Percentiles rank a stretch among this genome's conserved stretches.
Conservation (phyloP, 352 stramenopile species). For the Aphanomyces euteiches region DNA sequence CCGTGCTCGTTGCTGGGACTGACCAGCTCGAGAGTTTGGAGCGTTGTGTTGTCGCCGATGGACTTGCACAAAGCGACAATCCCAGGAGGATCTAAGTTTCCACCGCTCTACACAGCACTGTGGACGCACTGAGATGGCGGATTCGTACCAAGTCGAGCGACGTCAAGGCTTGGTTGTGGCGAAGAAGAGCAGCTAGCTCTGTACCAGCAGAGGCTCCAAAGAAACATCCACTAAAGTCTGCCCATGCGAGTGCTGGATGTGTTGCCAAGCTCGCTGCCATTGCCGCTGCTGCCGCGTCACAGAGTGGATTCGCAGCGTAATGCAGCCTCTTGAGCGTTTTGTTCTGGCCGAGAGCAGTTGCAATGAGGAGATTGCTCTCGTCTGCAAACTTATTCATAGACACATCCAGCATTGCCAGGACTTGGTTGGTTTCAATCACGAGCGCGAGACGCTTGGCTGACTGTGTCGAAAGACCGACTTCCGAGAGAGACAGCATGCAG, state of each 20-base stretch:
- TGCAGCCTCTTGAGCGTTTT: constrained; percentile 44
- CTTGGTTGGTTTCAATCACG: constrained; percentile 53
- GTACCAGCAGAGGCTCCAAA: constrained; percentile 35
- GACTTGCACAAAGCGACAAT: constrained; percentile 58
- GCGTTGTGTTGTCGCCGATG: constrained; percentile 45
- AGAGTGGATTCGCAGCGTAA: constrained; percentile 59
- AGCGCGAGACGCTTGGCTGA: constrained; percentile 30
- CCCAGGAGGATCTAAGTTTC: constrained; percentile 51
- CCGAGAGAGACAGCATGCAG: constrained; percentile 1
- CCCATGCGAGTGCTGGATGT: constrained; percentile 44
- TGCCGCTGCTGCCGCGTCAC: constrained; percentile 38
- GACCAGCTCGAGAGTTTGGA: constrained; percentile 61
- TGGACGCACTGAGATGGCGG: not conserved
- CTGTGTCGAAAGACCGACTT: not conserved
- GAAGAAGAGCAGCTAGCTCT: constrained; percentile 39
- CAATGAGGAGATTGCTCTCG: constrained; percentile 42
- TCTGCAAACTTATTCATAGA: constrained; percentile 44
- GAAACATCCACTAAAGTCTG: constrained; percentile 60
- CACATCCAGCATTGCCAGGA: constrained; percentile 51
- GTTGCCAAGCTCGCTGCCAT: constrained; percentile 41
- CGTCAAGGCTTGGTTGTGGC: constrained; percentile 36
- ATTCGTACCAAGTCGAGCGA: constrained; percentile 53
- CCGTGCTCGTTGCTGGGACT: constrained; percentile 1
- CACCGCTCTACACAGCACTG: constrained; percentile 48
- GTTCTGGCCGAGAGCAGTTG: constrained; percentile 49